Evolutionary conservation across 768 basidiomycete genomes (phyloP).

Genomic region (Fibroporia radiculosa): DNA sequence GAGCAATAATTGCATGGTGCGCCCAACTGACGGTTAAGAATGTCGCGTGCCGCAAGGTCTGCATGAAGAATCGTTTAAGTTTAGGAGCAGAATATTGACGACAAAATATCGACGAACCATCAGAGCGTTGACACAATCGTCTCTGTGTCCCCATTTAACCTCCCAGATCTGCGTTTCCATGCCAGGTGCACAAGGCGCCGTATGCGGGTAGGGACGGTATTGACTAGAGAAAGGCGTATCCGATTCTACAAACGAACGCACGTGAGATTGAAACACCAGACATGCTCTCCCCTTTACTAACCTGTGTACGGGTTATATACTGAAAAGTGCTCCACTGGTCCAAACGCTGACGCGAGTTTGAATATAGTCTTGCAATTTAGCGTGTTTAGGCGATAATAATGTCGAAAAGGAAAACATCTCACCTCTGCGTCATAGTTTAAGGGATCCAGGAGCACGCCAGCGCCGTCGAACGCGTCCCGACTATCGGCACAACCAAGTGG

Average conservation of each 20-base stretch:
- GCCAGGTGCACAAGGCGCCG: constrained; percentile 39
- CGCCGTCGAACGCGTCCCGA: constrained; percentile 20
- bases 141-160: constrained; percentile 72
- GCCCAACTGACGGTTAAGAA: constrained; percentile 77
- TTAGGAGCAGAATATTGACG: not conserved
- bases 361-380: constrained; percentile 41
- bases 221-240: no score
- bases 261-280: no score
- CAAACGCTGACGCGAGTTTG: constrained; percentile 51
- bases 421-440: constrained; percentile 56
- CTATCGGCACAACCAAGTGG: not conserved
- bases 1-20: constrained; percentile 57
- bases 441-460: constrained; percentile 43
- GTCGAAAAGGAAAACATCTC: constrained; percentile 8
- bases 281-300: no score
- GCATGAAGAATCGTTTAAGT: not conserved
- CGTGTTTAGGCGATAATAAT: not conserved
- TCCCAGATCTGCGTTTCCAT: constrained; percentile 68
- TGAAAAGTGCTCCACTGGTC: constrained; percentile 51
- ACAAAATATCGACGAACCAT: constrained; percentile 37
- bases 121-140: constrained; percentile 66
- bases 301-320: constrained; percentile 14
- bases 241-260: no score
- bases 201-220: constrained; percentile 36
- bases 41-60: constrained; percentile 66